These are phyloP conservation scores for Mycosphaerella arachidis DNA, from an alignment of 2,329 filamentous ascomycete species.

Conservation along the genomic window DNA sequence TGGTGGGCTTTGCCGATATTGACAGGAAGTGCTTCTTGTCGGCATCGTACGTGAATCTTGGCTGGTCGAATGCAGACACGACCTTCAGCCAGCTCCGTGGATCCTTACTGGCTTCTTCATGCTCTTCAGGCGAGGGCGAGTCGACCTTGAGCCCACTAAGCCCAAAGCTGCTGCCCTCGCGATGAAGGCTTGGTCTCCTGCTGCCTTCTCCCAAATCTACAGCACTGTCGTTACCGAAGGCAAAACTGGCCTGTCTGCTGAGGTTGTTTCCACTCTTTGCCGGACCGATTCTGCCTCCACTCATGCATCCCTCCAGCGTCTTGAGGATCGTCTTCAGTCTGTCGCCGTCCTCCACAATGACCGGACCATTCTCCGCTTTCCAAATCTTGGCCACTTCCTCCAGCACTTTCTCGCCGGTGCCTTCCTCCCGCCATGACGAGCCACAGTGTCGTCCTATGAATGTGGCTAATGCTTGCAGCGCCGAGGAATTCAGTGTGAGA, in stretches of 20 bases:
- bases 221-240: conserved; percentile 48
- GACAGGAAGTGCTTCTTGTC: conserved; percentile 87
- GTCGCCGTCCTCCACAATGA: conserved; percentile 79
- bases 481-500: conserved; percentile 81
- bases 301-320: conserved; percentile 81
- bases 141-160: conserved; percentile 49
- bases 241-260: conserved; percentile 60
- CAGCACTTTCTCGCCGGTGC: conserved; percentile 82
- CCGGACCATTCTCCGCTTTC: conserved; percentile 83
- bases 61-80: conserved; percentile 79
- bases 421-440: conserved; percentile 93
- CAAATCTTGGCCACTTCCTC: conserved; percentile 88
- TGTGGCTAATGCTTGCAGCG: conserved; percentile 74
- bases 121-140: conserved; percentile 46
- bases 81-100: conserved; percentile 79
- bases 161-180: conserved; percentile 59
- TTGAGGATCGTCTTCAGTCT: conserved; percentile 75
- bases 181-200: conserved; percentile 44
- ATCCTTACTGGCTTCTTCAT: conserved; percentile 60
- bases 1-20: conserved; percentile 37
- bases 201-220: conserved; percentile 16
- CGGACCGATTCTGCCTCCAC: conserved; percentile 66
- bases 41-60: conserved; percentile 69
- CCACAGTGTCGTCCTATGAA: conserved; percentile 95
- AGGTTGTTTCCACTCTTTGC: conserved; percentile 45